Conservation (phyloP, 2,329 filamentous ascomycete genomes). For the Bipolaris victoriae region DNA sequence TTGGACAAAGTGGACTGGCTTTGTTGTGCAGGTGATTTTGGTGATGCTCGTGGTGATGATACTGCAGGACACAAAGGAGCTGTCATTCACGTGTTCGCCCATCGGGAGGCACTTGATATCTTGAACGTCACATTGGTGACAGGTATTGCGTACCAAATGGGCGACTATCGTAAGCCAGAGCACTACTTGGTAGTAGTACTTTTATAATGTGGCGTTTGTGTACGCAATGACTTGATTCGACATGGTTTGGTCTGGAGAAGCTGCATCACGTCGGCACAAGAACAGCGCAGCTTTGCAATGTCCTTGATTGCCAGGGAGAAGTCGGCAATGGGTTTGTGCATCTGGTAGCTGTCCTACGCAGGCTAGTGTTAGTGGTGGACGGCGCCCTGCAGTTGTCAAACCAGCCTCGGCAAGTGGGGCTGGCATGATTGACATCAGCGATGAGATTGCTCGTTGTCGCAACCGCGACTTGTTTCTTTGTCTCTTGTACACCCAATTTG, state of each 20-base stretch:
- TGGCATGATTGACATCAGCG: neutral
- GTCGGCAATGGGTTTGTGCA: neutral
- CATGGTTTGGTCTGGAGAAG: neutral
- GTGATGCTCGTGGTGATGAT: neutral
- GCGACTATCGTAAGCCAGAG: no score
- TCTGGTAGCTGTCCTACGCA: neutral
- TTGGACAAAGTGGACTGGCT: neutral
- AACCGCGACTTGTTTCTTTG: neutral
- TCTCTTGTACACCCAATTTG: neutral
- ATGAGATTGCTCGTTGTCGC: neutral
- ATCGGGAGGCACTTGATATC: neutral
- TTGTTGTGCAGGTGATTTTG: neutral
- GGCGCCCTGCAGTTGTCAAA: neutral
- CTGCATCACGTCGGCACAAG: constrained; percentile 1
- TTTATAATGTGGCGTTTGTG: neutral
- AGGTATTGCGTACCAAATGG: neutral
- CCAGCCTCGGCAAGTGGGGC: constrained; percentile 15
- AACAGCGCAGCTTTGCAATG: no score
- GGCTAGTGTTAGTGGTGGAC: neutral
- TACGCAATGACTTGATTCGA: neutral
- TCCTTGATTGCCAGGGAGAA: neutral
- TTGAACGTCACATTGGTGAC: no score
- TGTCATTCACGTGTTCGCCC: constrained; percentile 19
- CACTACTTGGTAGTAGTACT: no score
- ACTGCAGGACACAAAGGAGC: neutral